Evolutionary conservation across 2,329 filamentous ascomycete genomes (phyloP).

Genomic region (Fusarium palustre): DNA sequence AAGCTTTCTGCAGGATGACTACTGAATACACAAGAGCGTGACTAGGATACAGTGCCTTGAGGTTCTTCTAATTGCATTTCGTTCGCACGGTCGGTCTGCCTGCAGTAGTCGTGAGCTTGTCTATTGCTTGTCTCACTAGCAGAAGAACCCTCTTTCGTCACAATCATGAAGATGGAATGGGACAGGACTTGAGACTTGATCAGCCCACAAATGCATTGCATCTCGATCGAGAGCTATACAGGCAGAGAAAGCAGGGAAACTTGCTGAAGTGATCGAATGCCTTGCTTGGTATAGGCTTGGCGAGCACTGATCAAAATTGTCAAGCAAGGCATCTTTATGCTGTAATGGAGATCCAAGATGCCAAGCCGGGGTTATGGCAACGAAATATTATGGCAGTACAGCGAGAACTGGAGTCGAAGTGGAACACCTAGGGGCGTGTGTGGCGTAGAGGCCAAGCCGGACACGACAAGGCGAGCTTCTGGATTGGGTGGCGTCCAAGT

Average conservation of each 20-base stretch:
- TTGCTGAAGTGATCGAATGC: not conserved
- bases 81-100: not conserved
- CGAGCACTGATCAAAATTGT: constrained; percentile 31
- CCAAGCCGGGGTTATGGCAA: constrained; percentile 44
- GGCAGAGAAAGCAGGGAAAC: constrained; percentile 4
- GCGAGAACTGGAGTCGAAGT: constrained; percentile 21
- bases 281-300: constrained; percentile 28
- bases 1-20: not conserved
- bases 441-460: constrained; percentile 27
- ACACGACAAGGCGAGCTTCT: constrained; percentile 14
- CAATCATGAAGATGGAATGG: not conserved
- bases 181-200: not conserved
- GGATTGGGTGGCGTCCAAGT: constrained; percentile 1
- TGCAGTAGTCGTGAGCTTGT: constrained; percentile 2
- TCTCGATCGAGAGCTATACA: constrained; percentile 30
- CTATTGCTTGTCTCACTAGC: constrained; percentile 11
- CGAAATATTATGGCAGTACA: constrained; percentile 21
- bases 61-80: not conserved
- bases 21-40: not conserved
- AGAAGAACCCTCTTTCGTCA: constrained; percentile 3
- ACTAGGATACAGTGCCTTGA: constrained; percentile 3
- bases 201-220: constrained; percentile 16
- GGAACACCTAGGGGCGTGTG: constrained; percentile 24
- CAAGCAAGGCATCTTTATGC: constrained; percentile 35
- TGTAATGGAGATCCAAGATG: constrained; percentile 28